Conservation (phyloP, 1,284 basidiomycete genomes). For the Neonothopanus nambi region DNA sequence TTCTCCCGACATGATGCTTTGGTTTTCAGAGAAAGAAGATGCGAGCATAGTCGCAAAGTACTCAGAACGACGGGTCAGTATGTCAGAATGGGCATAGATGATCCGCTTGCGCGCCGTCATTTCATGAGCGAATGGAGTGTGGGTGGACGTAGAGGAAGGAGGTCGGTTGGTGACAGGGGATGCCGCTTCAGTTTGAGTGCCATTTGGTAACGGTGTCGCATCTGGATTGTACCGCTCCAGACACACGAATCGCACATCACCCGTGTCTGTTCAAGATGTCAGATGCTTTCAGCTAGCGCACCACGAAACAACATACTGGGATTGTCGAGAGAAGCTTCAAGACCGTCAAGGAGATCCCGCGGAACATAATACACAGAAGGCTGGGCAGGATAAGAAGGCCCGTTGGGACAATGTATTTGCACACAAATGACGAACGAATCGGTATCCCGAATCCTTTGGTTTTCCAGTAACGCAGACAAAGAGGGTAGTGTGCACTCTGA, state of each 20-base stretch:
- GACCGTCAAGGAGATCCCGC: conserved; percentile 57
- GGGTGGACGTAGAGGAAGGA: conserved; percentile 41
- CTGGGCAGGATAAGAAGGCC: conserved; percentile 65
- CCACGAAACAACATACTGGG: conserved; percentile 44
- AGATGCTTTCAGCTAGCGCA: background rate
- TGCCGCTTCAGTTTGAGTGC: conserved; percentile 21
- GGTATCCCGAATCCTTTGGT: conserved; percentile 53
- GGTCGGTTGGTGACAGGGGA: conserved; percentile 27
- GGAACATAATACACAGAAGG: conserved; percentile 67
- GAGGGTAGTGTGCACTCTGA: conserved; percentile 67
- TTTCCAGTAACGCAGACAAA: conserved; percentile 60
- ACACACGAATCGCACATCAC: conserved; percentile 63
- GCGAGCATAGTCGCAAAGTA: conserved; percentile 82
- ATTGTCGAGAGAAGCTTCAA: conserved; percentile 65
- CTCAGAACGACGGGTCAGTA: conserved; percentile 71
- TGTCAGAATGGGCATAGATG: conserved; percentile 81
- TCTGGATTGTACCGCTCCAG: conserved; percentile 55
- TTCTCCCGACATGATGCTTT: conserved; percentile 41
- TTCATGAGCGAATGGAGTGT: conserved; percentile 41
- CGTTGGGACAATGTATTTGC: conserved; percentile 68
- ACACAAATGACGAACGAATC: conserved; percentile 71
- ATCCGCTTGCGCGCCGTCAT: conserved; percentile 63
- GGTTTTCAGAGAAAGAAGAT: conserved; percentile 68
- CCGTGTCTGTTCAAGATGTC: conserved; percentile 39
- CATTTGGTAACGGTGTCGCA: conserved; percentile 29